phyloP scores from a whole-genome alignment of 108 stramenopile genomes.

The Skeletonema marinoi region DNA sequence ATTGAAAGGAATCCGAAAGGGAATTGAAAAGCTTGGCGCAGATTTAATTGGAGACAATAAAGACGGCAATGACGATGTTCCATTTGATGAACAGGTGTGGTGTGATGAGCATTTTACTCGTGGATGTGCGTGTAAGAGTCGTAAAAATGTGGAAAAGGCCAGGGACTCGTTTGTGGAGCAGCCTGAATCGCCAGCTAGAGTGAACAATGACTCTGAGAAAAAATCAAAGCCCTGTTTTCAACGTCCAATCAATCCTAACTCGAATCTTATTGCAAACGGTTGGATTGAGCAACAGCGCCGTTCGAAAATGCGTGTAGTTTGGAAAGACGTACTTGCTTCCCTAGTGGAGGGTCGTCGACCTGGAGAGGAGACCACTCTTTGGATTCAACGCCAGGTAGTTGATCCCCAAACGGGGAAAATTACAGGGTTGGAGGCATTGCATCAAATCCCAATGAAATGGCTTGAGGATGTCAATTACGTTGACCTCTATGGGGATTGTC shows the following conservation, averaged over 20 bases:
- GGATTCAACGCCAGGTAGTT: slow-evolving; percentile 86
- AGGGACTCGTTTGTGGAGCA: not conserved
- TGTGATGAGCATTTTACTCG: slow-evolving; percentile 60
- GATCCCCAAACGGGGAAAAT: slow-evolving; percentile 56
- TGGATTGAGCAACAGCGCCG: slow-evolving; percentile 90
- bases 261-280: slow-evolving; percentile 78
- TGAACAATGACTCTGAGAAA: slow-evolving; percentile 1
- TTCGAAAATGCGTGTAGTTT: slow-evolving; percentile 78
- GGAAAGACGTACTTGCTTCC: slow-evolving; percentile 85
- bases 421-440: slow-evolving; percentile 78
- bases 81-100: slow-evolving; percentile 45
- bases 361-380: slow-evolving; percentile 86
- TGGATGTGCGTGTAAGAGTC: slow-evolving; percentile 40
- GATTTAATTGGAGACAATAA: slow-evolving; percentile 9
- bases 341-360: slow-evolving; percentile 75
- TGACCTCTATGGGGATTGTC: slow-evolving; percentile 75
- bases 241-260: slow-evolving; percentile 68
- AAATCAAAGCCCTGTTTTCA: slow-evolving; percentile 67
- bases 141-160: not conserved
- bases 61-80: slow-evolving; percentile 23
- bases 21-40: slow-evolving; percentile 38
- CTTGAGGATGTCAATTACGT: slow-evolving; percentile 68
- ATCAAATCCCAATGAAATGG: slow-evolving; percentile 87
- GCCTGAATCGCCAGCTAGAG: not conserved
- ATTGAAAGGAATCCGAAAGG: slow-evolving; percentile 48